Base-by-base conservation (phyloP, 345 rosid species). In the Sonneratia caseolaris region DNA sequence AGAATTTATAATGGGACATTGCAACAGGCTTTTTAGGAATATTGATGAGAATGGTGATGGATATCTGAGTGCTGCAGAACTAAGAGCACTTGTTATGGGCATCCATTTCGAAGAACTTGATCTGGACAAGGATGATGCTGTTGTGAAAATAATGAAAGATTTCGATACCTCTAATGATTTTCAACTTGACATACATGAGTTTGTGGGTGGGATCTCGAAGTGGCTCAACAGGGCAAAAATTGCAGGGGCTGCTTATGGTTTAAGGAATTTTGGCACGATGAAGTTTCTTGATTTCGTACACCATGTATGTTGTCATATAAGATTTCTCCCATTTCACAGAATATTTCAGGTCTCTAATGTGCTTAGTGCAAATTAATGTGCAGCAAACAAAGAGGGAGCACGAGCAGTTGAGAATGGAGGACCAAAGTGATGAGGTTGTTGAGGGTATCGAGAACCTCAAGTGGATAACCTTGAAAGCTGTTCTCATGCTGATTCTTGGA, bases 351-450 rank as follows among this genome's bases (percentile, higher is more conserved):
- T 10, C 37, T 48, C 16, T 74, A 59, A 74, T 70, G 27, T 72
- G 56, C 59, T 72, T 51, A 18, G 18, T 66, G 51, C 11, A 38
- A 56, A 64, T n/a, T 42, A 36, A 62, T 73, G 18, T 72, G 79
- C 86, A 94, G 97, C 81, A 86, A 89, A 89, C 92, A 19, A 87
- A 72, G 83, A 82, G 77, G 75, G 99, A 89, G 76, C 98, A 92
- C 70, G 70, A 84, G 75, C 65, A 81, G 68, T 72, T 95, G 76
- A 90, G 93, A 32, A 70, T 64, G 0, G 86, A 79, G 32, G 91
- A 81, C 9, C 76, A 81, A 62, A 84, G 82, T 66, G 91, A 91
- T 18, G 96, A 90, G 81, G 76, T 72, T 13, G 73, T 48, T 9
- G 91, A 86, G 79, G 78, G 71, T 27, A 88, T 81, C 76, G 84